Base-by-base conservation (phyloP, 768 basidiomycete genomes). In the Termitomyces sp. region DNA sequence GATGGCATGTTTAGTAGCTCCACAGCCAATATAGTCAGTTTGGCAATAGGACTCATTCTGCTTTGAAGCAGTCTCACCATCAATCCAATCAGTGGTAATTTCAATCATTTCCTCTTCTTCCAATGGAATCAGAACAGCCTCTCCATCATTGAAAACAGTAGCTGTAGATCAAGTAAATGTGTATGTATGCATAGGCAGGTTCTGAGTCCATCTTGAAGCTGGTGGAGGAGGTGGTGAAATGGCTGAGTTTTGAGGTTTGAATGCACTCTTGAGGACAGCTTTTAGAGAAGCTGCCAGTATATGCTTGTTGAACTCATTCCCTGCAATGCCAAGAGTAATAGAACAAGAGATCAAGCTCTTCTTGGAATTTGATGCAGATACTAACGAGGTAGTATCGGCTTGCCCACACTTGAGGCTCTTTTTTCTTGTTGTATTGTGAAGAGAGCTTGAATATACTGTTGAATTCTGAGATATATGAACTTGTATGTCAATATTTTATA, bases 1-100 rank as follows among this genome's bases (percentile, higher is more conserved):
- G 17, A 71, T 66, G 31, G 64, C 63, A 20, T 46, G 45, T 57
- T 66, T 71, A 38, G 69, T 66, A 25, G 42, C 61, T 0, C 67
- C 63, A 46, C 59, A 53, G 6, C 70, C 70, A 65, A 71, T 67
- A 60, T 57, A 58, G 8, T 43, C 57, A 25, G 57, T 62, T 2
- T 40, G 14, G 12, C 15, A 8, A 36, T 48, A 46, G 45, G 31
- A 34, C 17, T 43, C 34, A 5, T 61, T 56, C 40, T 50, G 14
- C 5, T 49, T 48, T 1, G 29, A 63, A 9, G 43, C 45, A 31
- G 4, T 31, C 31, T 63, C 52, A 56, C 53, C 38, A 17, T 42
- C 5, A 14, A n/a, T 40, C 53, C 53, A 63, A 45, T 63, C 40
- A 36, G 45, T 60, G 1, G 62, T 45, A 42, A 63, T 52, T 36